Evolutionary conservation across 2,329 filamentous ascomycete species (phyloP), one percentile per base, ranked within the genome.

Genomic region (Thelonectria olida): DNA sequence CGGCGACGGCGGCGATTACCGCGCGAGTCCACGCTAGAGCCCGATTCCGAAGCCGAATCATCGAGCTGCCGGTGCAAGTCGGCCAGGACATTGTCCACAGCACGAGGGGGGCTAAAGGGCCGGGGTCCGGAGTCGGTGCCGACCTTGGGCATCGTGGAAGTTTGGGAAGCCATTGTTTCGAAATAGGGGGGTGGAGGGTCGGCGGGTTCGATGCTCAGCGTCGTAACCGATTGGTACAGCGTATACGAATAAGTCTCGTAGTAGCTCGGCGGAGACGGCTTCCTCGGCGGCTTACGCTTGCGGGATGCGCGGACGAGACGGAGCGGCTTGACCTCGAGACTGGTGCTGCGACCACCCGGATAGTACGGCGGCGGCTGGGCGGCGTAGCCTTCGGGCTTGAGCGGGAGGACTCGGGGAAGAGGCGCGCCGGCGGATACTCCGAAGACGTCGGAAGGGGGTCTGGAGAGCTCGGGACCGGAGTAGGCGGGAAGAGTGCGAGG

Each of bases 61-160:
- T 66, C 62, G 49, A 66, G 62, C 62, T 64, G 58, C 42, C 64
- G 62, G 38, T 59, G 64, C 51, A 66, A 34, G 64, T 65, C 64
- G 62, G 64, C 64, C 49, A 66, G 53, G 64, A 61, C 56, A 47
- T 60, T 54, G 38, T 66, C 53, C 36, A 52, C 58, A 34, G 58
- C 44, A 17, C 58, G 64, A 23, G 64, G 62, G 54, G 64, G 36
- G 25, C 61, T 53, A 20, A 52, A 54, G 10, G 38, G 53, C 27
- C 47, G 54, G 58, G 54, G 54, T 2, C 36, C 58, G 20, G 58
- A 17, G 15, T 59, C 53, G 44, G 59, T 64, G 62, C 64, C 62
- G 59, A 65, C 62, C 64, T 66, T 66, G 58, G 64, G 62, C 25
- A 64, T 60, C 42, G 62, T 54, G 28, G 42, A 8, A 15, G 50